Evolutionary conservation across 306 rosid species (phyloP).

Genomic region (Gastrolobium bilobum): DNA sequence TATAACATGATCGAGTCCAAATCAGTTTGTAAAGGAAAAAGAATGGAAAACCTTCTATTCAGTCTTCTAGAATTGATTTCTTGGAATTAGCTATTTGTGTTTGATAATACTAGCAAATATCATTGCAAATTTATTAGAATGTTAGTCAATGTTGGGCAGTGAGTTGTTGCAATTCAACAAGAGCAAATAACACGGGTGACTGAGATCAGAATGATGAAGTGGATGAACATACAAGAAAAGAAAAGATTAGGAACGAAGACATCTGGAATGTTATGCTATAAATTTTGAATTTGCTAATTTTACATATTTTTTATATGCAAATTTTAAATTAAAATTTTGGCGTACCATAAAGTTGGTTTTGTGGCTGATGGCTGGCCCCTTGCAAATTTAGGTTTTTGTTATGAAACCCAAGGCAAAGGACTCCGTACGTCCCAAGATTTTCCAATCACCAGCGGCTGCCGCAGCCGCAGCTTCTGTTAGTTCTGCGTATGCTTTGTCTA

Average conservation of each 20-base stretch:
- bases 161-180: neutral
- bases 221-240: conserved; percentile 4
- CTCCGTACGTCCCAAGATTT: conserved; percentile 77
- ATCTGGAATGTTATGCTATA: neutral
- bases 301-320: conserved; percentile 14
- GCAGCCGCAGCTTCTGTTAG: conserved; percentile 98
- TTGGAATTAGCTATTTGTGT: conserved; percentile 7
- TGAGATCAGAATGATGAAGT: conserved; percentile 9
- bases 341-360: conserved; percentile 39
- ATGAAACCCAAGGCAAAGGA: conserved; percentile 84
- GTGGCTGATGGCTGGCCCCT: conserved; percentile 38
- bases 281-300: conserved; percentile 28
- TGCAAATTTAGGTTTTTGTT: conserved; percentile 71
- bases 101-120: neutral
- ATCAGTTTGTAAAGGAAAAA: conserved; percentile 22
- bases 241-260: neutral
- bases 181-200: neutral
- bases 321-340: conserved; percentile 18
- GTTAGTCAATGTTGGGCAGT: conserved; percentile 25
- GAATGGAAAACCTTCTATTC: conserved; percentile 10
- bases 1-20: neutral
- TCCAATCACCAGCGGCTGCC: conserved; percentile 96
- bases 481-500: conserved; percentile 93
- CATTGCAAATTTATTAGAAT: conserved; percentile 21
- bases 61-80: conserved; percentile 1